Percentiles rank a stretch among this genome's conserved stretches.
These are phyloP conservation scores for Starmerella stellata DNA, from an alignment of 805 yeast species.

Conservation along the genomic window DNA sequence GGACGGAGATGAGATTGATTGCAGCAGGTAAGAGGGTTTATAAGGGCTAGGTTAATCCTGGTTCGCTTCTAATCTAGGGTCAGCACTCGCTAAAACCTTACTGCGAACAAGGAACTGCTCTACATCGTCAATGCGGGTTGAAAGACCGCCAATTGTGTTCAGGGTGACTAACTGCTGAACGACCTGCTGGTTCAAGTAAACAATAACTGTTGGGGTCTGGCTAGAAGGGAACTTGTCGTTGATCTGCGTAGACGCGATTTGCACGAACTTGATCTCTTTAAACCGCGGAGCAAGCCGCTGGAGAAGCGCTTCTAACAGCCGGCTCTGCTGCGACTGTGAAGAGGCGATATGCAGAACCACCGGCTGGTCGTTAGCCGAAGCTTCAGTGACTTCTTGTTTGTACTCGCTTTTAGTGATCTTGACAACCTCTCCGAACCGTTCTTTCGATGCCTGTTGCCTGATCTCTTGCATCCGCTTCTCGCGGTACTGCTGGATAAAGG, in stretches of 20 bases:
- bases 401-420: conserved; percentile 81
- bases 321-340: conserved; percentile 45
- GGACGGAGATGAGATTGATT: too few relatives aligned
- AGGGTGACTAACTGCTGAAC: conserved; percentile 66
- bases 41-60: conserved; percentile 25
- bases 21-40: too few relatives aligned
- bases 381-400: conserved; percentile 65
- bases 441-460: conserved; percentile 35
- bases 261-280: conserved; percentile 74
- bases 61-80: conserved; percentile 41
- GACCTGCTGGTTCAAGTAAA: conserved; percentile 64
- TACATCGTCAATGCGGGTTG: conserved; percentile 48
- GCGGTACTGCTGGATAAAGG: conserved; percentile 57
- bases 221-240: conserved; percentile 79
- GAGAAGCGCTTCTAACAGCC: conserved; percentile 47
- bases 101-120: conserved; percentile 53
- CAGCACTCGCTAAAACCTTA: conserved; percentile 47
- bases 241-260: conserved; percentile 79
- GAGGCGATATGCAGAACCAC: conserved; percentile 67
- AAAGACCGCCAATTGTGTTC: conserved; percentile 67
- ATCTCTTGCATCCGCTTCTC: conserved; percentile 62
- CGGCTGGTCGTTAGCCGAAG: conserved; percentile 37
- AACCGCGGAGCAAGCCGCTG: conserved; percentile 43
- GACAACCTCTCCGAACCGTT: conserved; percentile 54
- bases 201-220: conserved; percentile 78